These are phyloP conservation scores for Aquilaria sinensis DNA, from an alignment of 345 rosid genomes.

Conservation along the genomic window DNA sequence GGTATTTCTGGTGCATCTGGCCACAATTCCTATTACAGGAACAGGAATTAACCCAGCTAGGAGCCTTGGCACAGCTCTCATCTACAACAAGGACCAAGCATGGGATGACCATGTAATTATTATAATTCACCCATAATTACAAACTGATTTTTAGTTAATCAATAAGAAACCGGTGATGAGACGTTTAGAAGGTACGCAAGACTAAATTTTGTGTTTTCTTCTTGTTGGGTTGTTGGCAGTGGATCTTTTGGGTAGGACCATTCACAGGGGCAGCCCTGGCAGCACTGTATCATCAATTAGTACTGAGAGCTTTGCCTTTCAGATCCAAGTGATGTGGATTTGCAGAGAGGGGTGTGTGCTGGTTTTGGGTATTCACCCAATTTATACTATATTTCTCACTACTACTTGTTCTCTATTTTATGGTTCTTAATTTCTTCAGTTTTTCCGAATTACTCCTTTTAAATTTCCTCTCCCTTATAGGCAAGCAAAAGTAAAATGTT, in stretches of 20 bases:
- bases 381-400: too few relatives aligned
- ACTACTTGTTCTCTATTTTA: too few relatives aligned
- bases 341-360: too few relatives aligned
- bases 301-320: constrained; percentile 37
- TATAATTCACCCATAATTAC: neutral
- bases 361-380: too few relatives aligned
- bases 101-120: constrained; percentile 41
- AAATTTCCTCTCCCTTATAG: too few relatives aligned
- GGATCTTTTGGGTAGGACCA: constrained; percentile 45
- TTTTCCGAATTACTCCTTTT: too few relatives aligned
- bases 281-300: constrained; percentile 34
- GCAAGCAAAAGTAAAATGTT: too few relatives aligned
- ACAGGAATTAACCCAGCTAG: constrained; percentile 51
- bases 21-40: constrained; percentile 43
- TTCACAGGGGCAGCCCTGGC: constrained; percentile 39
- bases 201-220: neutral
- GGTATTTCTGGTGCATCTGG: constrained; percentile 47
- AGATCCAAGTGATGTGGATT: constrained; percentile 15
- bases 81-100: constrained; percentile 37
- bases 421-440: too few relatives aligned
- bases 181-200: too few relatives aligned
- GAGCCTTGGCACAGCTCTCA: constrained; percentile 44
- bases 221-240: constrained; percentile 15
- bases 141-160: too few relatives aligned
- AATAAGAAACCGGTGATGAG: too few relatives aligned